Percentiles rank a stretch among this genome's conserved stretches.
phyloP scores from a whole-genome alignment of 805 yeast genomes.

The Nakazawaea peltata region DNA sequence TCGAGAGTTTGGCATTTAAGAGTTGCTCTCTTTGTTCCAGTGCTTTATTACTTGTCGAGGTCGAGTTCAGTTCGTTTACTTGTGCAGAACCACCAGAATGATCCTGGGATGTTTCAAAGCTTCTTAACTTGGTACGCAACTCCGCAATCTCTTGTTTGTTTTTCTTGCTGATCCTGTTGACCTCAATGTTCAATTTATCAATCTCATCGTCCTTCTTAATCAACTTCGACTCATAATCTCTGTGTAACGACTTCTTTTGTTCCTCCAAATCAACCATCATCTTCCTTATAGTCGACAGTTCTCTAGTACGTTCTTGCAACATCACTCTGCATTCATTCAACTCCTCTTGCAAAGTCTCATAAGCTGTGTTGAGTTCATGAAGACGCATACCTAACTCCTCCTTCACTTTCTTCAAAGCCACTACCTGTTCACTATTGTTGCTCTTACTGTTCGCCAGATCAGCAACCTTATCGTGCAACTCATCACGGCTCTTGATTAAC shows the following conservation, averaged over 20 bases:
- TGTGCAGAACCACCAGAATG: not conserved
- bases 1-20: not conserved
- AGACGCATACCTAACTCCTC: conserved; percentile 65
- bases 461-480: conserved; percentile 27
- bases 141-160: conserved; percentile 65
- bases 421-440: conserved; percentile 30
- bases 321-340: conserved; percentile 64
- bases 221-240: conserved; percentile 49
- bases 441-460: conserved; percentile 23
- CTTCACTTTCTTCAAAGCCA: conserved; percentile 51
- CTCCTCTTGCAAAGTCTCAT: conserved; percentile 74
- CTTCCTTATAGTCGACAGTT: conserved; percentile 64
- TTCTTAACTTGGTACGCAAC: conserved; percentile 33
- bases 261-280: conserved; percentile 64
- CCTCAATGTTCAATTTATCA: conserved; percentile 46
- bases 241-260: conserved; percentile 37
- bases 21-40: not conserved
- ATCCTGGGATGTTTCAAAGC: not conserved
- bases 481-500: conserved; percentile 30
- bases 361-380: conserved; percentile 52
- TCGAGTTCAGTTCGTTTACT: not conserved
- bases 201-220: conserved; percentile 51
- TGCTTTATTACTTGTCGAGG: not conserved
- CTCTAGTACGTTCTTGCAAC: conserved; percentile 76
- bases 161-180: conserved; percentile 39